Evolutionary conservation across 2,329 filamentous ascomycete genomes (phyloP).

Genomic region (Graphilbum sp.): DNA sequence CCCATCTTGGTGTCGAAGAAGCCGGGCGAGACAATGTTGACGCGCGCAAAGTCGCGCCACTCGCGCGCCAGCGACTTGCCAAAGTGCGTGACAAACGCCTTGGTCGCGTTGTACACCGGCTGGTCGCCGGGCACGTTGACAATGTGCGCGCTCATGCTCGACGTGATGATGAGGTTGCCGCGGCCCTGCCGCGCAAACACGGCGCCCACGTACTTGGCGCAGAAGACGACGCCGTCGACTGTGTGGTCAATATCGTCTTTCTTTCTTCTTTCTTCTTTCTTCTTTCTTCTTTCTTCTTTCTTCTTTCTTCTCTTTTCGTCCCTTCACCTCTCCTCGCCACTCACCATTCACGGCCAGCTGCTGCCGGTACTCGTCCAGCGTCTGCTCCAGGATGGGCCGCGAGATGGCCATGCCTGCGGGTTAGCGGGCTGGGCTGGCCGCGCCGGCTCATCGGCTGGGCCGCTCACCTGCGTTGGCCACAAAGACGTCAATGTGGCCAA

Average conservation of each 20-base stretch:
- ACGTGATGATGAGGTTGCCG: conserved; percentile 64
- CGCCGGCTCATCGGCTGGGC: conserved; percentile 10
- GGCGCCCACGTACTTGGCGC: conserved; percentile 46
- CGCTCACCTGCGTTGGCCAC: conserved; percentile 53
- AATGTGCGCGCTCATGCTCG: conserved; percentile 62
- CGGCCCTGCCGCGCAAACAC: conserved; percentile 43
- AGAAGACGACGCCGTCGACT: conserved; percentile 63
- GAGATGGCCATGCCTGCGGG: neutral
- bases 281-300: too few species aligned
- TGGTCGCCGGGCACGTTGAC: conserved; percentile 63
- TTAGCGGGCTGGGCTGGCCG: conserved; percentile 59
- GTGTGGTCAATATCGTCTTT: conserved; percentile 55
- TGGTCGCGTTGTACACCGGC: conserved; percentile 55
- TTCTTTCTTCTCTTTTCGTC: too few species aligned
- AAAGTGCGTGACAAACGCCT: conserved; percentile 43
- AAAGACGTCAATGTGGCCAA: conserved; percentile 61
- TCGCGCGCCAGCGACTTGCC: conserved; percentile 58
- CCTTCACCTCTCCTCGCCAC: too few species aligned
- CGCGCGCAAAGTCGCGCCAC: conserved; percentile 58
- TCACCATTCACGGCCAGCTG: neutral
- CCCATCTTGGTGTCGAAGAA: conserved; percentile 61
- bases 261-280: too few species aligned
- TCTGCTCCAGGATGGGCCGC: neutral
- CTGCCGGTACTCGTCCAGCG: neutral
- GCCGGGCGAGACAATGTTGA: conserved; percentile 55